Conservation (phyloP, 2,329 filamentous ascomycete genomes). For the Diaporthe nobilis region DNA sequence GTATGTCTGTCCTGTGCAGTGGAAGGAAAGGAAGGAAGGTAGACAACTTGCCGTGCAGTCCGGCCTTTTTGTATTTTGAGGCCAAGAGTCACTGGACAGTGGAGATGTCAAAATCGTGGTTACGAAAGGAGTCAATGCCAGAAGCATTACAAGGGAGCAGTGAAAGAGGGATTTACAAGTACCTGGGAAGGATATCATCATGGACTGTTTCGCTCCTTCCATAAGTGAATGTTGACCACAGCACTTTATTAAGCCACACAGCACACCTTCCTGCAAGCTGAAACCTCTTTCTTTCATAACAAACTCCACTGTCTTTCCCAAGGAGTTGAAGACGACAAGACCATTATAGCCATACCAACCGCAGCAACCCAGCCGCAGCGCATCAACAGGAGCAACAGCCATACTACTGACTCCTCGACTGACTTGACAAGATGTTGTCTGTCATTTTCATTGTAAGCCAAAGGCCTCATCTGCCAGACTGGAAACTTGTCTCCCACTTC, state of each 20-base stretch:
- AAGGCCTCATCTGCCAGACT: background rate
- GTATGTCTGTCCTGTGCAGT: background rate
- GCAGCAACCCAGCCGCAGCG: background rate
- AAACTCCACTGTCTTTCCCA: background rate
- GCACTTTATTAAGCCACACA: background rate
- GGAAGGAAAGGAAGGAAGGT: background rate
- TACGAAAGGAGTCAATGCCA: background rate
- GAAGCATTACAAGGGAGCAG: background rate
- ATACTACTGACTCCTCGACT: background rate
- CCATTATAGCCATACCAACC: background rate
- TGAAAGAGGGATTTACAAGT: background rate
- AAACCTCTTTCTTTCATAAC: background rate
- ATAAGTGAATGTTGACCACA: background rate
- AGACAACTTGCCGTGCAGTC: background rate
- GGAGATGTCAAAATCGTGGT: background rate
- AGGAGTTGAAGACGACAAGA: background rate
- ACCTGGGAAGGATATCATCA: background rate
- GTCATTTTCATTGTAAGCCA: background rate
- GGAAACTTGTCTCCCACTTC: background rate
- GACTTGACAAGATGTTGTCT: background rate
- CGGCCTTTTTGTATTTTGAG: background rate
- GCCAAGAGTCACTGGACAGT: no score
- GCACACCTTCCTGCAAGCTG: no score
- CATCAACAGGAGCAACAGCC: no score
- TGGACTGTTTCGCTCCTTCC: background rate